phyloP scores from a whole-genome alignment of 306 rosid species.

The Adenanthera pavonina region DNA sequence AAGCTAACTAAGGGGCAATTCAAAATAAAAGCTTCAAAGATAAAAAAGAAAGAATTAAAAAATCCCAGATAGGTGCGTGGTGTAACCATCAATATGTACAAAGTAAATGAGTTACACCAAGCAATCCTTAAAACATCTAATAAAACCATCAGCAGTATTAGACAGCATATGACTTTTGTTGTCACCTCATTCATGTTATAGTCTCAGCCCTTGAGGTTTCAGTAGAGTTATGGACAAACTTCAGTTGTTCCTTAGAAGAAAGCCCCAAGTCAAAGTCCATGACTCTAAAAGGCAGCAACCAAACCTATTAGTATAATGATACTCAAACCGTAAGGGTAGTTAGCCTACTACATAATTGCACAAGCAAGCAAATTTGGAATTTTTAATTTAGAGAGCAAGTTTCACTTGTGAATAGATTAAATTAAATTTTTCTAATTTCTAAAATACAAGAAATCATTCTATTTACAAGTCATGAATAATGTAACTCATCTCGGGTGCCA shows the following conservation, averaged over 20 bases:
- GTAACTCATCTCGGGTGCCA: too few species aligned
- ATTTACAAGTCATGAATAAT: neutral
- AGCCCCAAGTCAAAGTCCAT: neutral
- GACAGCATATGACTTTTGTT: conserved; percentile 20
- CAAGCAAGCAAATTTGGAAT: conserved; percentile 23
- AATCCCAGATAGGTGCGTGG: neutral
- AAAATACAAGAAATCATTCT: neutral
- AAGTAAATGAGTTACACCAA: conserved; percentile 2
- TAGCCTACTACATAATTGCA: neutral
- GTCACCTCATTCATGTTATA: neutral
- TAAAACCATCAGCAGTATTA: conserved; percentile 3
- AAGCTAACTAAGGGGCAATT: conserved; percentile 5
- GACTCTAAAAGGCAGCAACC: neutral
- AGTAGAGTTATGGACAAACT: neutral
- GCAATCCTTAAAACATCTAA: neutral
- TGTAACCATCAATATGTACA: neutral
- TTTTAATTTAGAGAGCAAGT: neutral
- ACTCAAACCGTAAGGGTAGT: conserved; percentile 1
- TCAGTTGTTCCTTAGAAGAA: neutral
- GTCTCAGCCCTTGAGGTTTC: neutral
- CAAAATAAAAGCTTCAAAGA: neutral
- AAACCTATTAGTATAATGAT: neutral
- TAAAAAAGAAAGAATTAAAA: neutral
- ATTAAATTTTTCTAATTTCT: neutral
- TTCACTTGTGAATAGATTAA: neutral